Evolutionary conservation across 2,329 filamentous ascomycete genomes (phyloP).

Genomic region (Boeremia exigua): DNA sequence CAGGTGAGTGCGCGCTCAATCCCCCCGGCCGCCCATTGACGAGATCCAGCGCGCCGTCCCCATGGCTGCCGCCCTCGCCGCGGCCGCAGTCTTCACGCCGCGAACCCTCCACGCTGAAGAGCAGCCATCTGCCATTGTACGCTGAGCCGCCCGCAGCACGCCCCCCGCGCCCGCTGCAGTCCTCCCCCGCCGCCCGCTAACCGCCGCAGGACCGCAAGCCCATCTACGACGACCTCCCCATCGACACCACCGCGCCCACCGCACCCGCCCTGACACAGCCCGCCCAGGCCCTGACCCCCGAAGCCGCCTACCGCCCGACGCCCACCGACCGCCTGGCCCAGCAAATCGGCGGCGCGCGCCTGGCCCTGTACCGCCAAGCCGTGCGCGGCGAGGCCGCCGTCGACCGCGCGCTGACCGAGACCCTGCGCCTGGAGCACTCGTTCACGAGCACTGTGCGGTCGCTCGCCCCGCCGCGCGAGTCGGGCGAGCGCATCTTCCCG

Average conservation of each 20-base stretch:
- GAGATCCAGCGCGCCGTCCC: conserved; percentile 55
- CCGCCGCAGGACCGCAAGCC: conserved; percentile 56
- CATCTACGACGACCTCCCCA: conserved; percentile 74
- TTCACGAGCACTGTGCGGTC: conserved; percentile 90
- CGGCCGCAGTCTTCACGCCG: conserved; percentile 56
- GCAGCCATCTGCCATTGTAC: conserved; percentile 27
- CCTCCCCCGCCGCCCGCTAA: background rate
- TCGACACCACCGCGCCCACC: conserved; percentile 48
- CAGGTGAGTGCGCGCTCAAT: conserved; percentile 50
- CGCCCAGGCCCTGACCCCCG: conserved; percentile 35
- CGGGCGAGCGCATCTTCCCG: conserved; percentile 87
- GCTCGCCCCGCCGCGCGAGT: conserved; percentile 83
- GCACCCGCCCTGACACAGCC: conserved; percentile 40
- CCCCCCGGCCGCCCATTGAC: conserved; percentile 12
- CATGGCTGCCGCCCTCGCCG: conserved; percentile 50
- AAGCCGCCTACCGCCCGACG: conserved; percentile 61
- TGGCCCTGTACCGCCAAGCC: conserved; percentile 80
- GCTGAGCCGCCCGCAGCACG: background rate
- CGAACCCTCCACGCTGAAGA: conserved; percentile 58
- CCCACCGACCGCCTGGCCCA: conserved; percentile 88
- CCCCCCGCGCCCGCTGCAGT: background rate
- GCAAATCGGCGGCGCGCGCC: conserved; percentile 79
- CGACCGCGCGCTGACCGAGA: conserved; percentile 80
- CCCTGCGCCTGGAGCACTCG: conserved; percentile 83
- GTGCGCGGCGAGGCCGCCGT: conserved; percentile 78